Base-by-base conservation (phyloP, 495 filamentous ascomycete species). In the Aspergillus diversus region DNA sequence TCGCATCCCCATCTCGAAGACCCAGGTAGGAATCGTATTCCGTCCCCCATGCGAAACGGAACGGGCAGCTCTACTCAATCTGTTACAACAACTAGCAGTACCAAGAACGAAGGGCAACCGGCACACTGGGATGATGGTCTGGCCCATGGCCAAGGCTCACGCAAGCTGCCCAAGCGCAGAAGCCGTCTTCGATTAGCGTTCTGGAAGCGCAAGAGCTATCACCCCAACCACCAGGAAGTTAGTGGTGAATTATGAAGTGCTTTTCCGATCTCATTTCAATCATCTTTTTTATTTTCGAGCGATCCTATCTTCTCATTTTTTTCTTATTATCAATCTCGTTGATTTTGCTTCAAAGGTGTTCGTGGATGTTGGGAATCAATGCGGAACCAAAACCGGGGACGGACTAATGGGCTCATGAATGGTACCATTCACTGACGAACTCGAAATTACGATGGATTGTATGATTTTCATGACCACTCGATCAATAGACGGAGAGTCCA, bases 131-230 rank as follows among this genome's bases (percentile, higher is more conserved):
- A 72, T 21, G 73, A 73, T n/a, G 59, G 63, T 17, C 34, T 53
- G 55, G 70, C 63, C 31, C 52, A 58, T 17, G 65, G 68, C 1
- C 58, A 61, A 27, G 61, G 57, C 7, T 51, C 59, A 15, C 66
- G 69, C 33, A 67, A 67, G 54, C 68, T 80, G 35, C 71, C 73
- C 17, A 80, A 80, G 57, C 72, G 73, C 31, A 71, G 73, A 49
- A 81, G 79, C 66, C 74, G 79, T 33, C 68, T 81, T 17, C 72
- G 79, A 35, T 68, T 81, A 51, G 79, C 79, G 33, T 81, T 81
- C 56, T 81, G 79, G 79, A 77, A 73, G 55, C 79, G 79, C 32
- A 76, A 73, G 46, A 66, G 66, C 31, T 69, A 78, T 54, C 71
- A 69, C 42, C 61, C 62, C 12, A 65, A 74, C 56, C 73, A 73